Evolutionary conservation across 2,329 filamentous ascomycete genomes (phyloP), one percentile per base, ranked within the genome.

Genomic region (Exserohilum rostratum): DNA sequence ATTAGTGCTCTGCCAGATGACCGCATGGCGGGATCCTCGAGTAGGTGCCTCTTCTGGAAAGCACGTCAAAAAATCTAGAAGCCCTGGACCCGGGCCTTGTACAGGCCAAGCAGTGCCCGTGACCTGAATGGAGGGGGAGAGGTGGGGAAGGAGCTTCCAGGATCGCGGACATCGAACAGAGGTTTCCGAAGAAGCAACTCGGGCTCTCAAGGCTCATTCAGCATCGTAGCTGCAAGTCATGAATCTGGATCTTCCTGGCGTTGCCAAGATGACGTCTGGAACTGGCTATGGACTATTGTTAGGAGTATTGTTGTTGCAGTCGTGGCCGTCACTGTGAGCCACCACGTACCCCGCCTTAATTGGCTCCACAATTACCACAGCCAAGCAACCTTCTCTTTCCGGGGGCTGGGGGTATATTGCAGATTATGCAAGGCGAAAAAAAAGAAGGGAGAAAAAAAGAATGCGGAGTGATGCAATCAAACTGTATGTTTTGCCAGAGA

Each of bases 301-400:
- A 61, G 64, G 61, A 61, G 68, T 57, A 66, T 60, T 66, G 44
- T 38, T 53, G 56, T 56, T 46, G 53, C 45, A 48, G 39, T 66
- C 63, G 63, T 69, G 57, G 64, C 59, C 65, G 43, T 38, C 55
- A 55, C 55, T 46, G 53, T 44, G 50, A 31, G 44, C 38, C 53
- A 71, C 58, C 70, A 72, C 69, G 70, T 73, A 70, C 57, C 34
- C 29, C 6, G 30, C 37, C 47, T 39, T 68, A 58, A 72, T 73
- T 72, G 69, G 70, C 37, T 53, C 50, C 42, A 43, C 51, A 45
- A 29, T 39, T 40, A 45, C 40, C 30, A 45, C 37, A 56, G 61
- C 58, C 58, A 61, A 56, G 58, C 59, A 61, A 42, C 46, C 38
- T 39, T 50, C 25, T 34, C 33, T 20, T 31, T 27, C 39, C 22